Base-by-base conservation (phyloP, 23 red algal species). In the Pyropia yezoensis region DNA sequence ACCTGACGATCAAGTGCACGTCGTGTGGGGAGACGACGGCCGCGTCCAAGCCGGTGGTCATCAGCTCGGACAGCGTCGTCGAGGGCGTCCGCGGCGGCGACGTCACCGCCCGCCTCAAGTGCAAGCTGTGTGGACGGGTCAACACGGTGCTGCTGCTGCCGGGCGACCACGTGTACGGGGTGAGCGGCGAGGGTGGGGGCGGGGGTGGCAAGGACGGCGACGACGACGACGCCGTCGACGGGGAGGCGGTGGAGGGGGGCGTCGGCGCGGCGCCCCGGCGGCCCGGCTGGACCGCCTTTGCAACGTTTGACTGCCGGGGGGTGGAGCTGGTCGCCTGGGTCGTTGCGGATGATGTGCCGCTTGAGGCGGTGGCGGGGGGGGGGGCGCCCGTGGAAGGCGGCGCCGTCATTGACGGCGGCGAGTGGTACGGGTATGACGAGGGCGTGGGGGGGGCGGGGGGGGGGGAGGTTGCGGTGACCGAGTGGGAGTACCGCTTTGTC, bases 81-180 rank as follows among this genome's bases (percentile, higher is more conserved):
- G 45, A 75, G 18, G 82, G 82, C 47, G 61, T 87, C 47, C 82
- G 82, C 22, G 71, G 71, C 15, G 70, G 21, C n/a, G 49, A 53
- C n/a, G 82, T 87, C 7, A 87, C 47, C 49, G n/a, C 69, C 23
- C 67, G 54, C 54, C 29, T 87, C 23, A 69, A 55, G 26, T 87
- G 82, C 82, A 87, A 87, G 82, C 82, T 87, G 61, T 87, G 82
- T 39, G 32, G 55, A 13, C 82, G 82, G 3, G 52, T 69, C 21
- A 76, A 70, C 19, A 72, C 75, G 51, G 61, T 87, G 13, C 75
- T 70, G 49, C 57, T 87, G 7, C 71, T 77, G 15, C 16, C 57
- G 19, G 59, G 67, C 27, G 5, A n/a, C 13, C 26, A 52, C 50
- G 20, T 63, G 24, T 87, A 87, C 26, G 39, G 39, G 39, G 39